Percentiles rank a stretch among this genome's conserved stretches.
Evolutionary conservation across 345 rosid genomes (phyloP).

Genomic region (Brassica juncea): DNA sequence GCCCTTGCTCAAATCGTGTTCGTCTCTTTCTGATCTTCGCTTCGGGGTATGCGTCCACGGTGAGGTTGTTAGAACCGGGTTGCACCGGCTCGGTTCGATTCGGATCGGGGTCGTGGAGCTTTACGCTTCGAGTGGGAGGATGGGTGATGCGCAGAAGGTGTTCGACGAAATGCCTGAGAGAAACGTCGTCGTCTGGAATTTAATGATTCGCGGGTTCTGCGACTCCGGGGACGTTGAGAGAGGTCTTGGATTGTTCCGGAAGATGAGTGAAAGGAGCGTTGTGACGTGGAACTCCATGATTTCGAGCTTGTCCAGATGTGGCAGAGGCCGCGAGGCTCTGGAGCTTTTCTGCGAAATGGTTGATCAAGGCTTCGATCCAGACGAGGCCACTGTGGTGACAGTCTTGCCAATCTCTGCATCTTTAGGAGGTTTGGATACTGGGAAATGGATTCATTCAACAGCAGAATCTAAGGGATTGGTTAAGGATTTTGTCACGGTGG

Average conservation of each 20-base stretch:
- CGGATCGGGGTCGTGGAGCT: constrained; percentile 66
- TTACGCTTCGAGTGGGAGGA: constrained; percentile 43
- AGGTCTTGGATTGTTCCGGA: constrained; percentile 53
- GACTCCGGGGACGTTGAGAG: constrained; percentile 51
- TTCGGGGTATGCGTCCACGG: constrained; percentile 56
- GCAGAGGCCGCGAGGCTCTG: constrained; percentile 63
- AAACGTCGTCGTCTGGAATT: constrained; percentile 64
- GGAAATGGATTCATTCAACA: constrained; percentile 53
- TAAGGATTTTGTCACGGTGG: constrained; percentile 47
- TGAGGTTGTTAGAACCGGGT: constrained; percentile 51
- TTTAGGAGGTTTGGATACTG: constrained; percentile 54
- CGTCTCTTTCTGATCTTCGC: constrained; percentile 39
- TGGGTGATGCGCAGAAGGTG: constrained; percentile 59
- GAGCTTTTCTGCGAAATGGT: constrained; percentile 61
- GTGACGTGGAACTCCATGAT: constrained; percentile 77
- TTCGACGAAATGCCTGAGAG: constrained; percentile 59
- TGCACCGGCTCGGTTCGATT: constrained; percentile 51
- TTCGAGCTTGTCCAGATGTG: constrained; percentile 54
- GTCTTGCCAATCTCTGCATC: constrained; percentile 67
- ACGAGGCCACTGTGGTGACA: constrained; percentile 63
- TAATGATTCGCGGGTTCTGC: constrained; percentile 67
- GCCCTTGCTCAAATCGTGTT: constrained; percentile 69
- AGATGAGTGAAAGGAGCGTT: constrained; percentile 56
- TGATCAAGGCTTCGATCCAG: constrained; percentile 55
- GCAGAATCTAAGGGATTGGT: constrained; percentile 52